Base-by-base conservation (phyloP, 371 early-diverging fungal species). In the Mortierella sp. region DNA sequence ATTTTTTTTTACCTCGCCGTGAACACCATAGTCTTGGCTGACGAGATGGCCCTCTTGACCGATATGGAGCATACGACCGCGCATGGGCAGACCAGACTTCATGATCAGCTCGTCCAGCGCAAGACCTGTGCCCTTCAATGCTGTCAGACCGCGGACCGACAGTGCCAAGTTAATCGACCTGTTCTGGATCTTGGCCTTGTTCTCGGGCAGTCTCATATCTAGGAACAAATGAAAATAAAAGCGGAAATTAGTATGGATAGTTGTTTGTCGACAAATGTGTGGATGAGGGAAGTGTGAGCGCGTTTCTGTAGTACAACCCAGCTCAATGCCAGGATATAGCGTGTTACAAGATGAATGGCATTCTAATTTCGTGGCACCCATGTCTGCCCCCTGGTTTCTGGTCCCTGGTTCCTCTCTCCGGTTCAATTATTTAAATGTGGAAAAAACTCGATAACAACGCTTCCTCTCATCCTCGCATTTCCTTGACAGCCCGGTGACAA, bases 141-240 rank as follows among this genome's bases (percentile, higher is more conserved):
- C 97, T 16, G 94, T 90, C 44, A 98, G 80, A 0, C 98, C 99
- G 69, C 99, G 93, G 70, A 89, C 90, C 0, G 97, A 97, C 4
- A 99, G 89, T 2, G 99, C 98, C 83, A 99, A 85, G 76, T 99
- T 99, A 85, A 99, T 98, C 10, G 97, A 96, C 53, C 95, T 91
- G 47, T 94, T 95, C 52, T 88, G 88, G 73, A 89, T 85, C 50
- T 87, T 87, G 50, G 79, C 85, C 79, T 87, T 86, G 76, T 92
- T 86, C 75, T 91, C 90, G 4, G 91, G 91, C 66, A 91, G 65
- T 55, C 94, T 87, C 88, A 93, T 90, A 63, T 94, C 94, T 95
- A 63, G 26, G 10, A 9, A 9, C 19, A 2, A 22, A 31, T 22
- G 22, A 22, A 14, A 61, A 22, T n/a, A n/a, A n/a, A n/a, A n/a